Evolutionary conservation across 345 rosid genomes (phyloP).

Genomic region (Passiflora organensis): DNA sequence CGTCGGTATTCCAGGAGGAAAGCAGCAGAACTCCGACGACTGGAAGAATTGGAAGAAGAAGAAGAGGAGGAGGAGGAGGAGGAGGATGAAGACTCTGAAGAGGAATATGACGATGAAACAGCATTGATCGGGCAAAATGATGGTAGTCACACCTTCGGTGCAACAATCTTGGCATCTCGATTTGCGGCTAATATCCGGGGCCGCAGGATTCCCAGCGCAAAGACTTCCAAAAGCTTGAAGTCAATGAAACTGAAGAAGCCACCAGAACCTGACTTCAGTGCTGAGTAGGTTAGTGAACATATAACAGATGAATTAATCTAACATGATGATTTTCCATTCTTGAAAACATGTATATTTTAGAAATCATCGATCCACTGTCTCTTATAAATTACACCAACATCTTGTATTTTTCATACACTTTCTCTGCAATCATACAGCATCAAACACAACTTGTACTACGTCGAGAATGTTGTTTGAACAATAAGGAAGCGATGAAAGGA

Average conservation of each 20-base stretch:
- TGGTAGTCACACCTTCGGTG: slow-evolving; percentile 38
- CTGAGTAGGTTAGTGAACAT: slow-evolving; percentile 2
- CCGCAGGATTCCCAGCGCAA: slow-evolving; percentile 26
- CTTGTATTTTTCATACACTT: neutral
- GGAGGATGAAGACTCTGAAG: slow-evolving; percentile 12
- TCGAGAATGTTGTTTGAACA: neutral
- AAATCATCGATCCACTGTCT: neutral
- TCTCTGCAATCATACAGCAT: neutral
- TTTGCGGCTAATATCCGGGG: slow-evolving; percentile 73
- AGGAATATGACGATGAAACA: slow-evolving; percentile 26
- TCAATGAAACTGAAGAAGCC: slow-evolving; percentile 58
- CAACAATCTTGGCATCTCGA: slow-evolving; percentile 65
- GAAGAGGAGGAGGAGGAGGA: slow-evolving; percentile 22
- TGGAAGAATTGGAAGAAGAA: slow-evolving; percentile 55
- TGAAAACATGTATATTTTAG: neutral
- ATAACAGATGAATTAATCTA: neutral
- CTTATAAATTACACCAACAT: neutral
- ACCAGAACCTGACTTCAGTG: slow-evolving; percentile 64
- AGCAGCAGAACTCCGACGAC: slow-evolving; percentile 43
- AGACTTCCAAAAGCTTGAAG: slow-evolving; percentile 24
- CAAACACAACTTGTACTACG: neutral
- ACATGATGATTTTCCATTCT: too few relatives aligned
- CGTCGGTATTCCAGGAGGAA: slow-evolving; percentile 56
- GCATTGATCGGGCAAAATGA: slow-evolving; percentile 19
- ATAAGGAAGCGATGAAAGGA: neutral